Evolutionary conservation across 2,329 filamentous ascomycete species (phyloP).

Genomic region (Pseudogymnoascus destructans): DNA sequence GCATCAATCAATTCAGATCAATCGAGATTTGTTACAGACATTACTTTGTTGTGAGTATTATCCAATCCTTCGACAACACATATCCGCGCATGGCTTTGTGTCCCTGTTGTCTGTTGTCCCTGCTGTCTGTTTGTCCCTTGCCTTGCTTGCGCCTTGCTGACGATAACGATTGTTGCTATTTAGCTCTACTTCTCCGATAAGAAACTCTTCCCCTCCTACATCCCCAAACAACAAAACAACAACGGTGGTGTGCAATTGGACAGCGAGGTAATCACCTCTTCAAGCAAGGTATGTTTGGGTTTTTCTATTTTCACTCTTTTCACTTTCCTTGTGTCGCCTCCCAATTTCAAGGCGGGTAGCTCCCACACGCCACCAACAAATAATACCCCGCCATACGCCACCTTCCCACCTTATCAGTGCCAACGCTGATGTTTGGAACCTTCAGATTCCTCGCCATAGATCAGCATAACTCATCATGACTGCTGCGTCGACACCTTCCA

Average conservation of each 20-base stretch:
- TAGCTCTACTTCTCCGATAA: slow-evolving; percentile 1
- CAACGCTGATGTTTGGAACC: slow-evolving; percentile 16
- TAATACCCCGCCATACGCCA: background rate
- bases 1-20: background rate
- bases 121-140: slow-evolving; percentile 1
- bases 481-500: background rate
- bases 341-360: background rate
- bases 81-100: background rate
- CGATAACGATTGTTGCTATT: background rate
- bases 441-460: slow-evolving; percentile 6
- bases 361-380: background rate
- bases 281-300: slow-evolving; percentile 1
- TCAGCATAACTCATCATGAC: background rate
- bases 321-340: background rate
- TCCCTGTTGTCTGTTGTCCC: background rate
- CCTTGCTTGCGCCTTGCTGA: background rate
- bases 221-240: slow-evolving; percentile 6
- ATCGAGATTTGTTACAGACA: background rate
- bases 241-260: slow-evolving; percentile 5
- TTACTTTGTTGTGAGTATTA: background rate
- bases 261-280: slow-evolving; percentile 5
- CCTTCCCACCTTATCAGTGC: background rate
- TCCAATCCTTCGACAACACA: slow-evolving; percentile 3
- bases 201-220: slow-evolving; percentile 1
- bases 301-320: background rate